A percentile compares a stretch with the other conserved stretches of the same genome.
These are phyloP conservation scores for Malassezia sympodialis DNA, from an alignment of 1,284 basidiomycete species.

Conservation along the genomic window DNA sequence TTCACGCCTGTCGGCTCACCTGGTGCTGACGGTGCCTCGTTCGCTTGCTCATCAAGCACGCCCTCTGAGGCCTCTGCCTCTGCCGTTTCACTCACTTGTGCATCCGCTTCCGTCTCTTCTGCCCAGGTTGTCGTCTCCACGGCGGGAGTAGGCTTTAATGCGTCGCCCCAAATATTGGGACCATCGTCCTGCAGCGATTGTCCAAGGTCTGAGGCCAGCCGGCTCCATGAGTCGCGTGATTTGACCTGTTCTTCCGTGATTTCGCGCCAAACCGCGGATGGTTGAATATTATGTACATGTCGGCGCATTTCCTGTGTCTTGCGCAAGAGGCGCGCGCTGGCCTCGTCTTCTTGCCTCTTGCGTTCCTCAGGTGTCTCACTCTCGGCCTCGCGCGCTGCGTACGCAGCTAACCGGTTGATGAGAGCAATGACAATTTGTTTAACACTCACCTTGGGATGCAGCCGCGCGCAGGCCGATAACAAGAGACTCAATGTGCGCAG, in stretches of 20 bases:
- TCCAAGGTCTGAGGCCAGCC: conserved; percentile 6
- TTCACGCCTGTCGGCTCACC: neutral
- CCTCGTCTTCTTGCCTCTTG: conserved; percentile 42
- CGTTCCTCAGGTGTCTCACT: conserved; percentile 44
- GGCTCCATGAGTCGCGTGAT: conserved; percentile 5
- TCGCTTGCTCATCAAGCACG: conserved; percentile 10
- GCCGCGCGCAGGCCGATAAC: conserved; percentile 43
- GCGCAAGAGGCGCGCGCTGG: conserved; percentile 11
- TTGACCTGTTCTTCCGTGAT: conserved; percentile 22
- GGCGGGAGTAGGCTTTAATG: neutral
- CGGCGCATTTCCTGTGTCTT: conserved; percentile 35
- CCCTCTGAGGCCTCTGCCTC: conserved; percentile 4
- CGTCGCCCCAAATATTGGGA: conserved; percentile 8
- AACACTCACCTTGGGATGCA: conserved; percentile 48
- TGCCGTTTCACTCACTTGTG: neutral
- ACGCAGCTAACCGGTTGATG: conserved; percentile 45
- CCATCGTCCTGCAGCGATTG: conserved; percentile 6
- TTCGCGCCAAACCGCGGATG: conserved; percentile 37
- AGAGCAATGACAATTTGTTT: conserved; percentile 47
- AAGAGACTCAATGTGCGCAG: conserved; percentile 41
- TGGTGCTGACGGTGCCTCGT: neutral
- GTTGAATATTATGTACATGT: conserved; percentile 25
- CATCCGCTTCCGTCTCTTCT: neutral
- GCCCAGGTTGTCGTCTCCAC: neutral
- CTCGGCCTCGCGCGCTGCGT: conserved; percentile 44